phyloP scores from a whole-genome alignment of 805 yeast genomes.

The Dipodascus geniculatus region DNA sequence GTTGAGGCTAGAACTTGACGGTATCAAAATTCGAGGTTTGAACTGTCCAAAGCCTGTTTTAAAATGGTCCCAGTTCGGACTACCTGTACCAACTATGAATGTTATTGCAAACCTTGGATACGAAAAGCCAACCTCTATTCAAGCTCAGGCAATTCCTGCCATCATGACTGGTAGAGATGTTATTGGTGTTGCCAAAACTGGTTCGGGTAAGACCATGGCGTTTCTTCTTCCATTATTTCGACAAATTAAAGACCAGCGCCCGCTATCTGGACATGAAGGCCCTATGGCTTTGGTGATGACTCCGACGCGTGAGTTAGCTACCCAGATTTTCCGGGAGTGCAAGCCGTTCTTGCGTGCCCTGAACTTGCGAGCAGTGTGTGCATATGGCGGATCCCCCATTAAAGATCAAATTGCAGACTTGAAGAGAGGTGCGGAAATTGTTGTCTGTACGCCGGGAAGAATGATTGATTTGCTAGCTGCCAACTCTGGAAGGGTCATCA shows the following conservation, averaged over 20 bases:
- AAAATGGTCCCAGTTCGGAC: conserved; percentile 74
- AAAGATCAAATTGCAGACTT: conserved; percentile 71
- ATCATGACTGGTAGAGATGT: conserved; percentile 84
- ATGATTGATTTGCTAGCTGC: conserved; percentile 80
- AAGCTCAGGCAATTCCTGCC: conserved; percentile 81
- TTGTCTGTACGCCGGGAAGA: conserved; percentile 94
- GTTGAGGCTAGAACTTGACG: conserved; percentile 43
- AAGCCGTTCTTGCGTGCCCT: conserved; percentile 42
- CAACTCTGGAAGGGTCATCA: conserved; percentile 66
- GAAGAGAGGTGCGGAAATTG: conserved; percentile 64
- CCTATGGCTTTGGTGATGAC: conserved; percentile 74
- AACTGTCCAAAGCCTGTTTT: conserved; percentile 52
- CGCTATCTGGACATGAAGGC: conserved; percentile 39
- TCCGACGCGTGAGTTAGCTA: conserved; percentile 87
- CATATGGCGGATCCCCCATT: conserved; percentile 84
- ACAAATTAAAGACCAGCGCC: conserved; percentile 67
- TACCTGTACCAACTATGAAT: conserved; percentile 46
- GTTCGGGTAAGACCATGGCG: conserved; percentile 90
- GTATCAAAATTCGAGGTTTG: conserved; percentile 54
- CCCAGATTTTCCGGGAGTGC: conserved; percentile 67
- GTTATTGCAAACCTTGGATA: conserved; percentile 43
- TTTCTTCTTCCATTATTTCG: conserved; percentile 75
- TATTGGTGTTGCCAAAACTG: conserved; percentile 92
- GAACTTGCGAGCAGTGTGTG: conserved; percentile 51
- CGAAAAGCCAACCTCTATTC: conserved; percentile 71